phyloP scores from a whole-genome alignment of 345 rosid species.

The Salix koriyanagi region DNA sequence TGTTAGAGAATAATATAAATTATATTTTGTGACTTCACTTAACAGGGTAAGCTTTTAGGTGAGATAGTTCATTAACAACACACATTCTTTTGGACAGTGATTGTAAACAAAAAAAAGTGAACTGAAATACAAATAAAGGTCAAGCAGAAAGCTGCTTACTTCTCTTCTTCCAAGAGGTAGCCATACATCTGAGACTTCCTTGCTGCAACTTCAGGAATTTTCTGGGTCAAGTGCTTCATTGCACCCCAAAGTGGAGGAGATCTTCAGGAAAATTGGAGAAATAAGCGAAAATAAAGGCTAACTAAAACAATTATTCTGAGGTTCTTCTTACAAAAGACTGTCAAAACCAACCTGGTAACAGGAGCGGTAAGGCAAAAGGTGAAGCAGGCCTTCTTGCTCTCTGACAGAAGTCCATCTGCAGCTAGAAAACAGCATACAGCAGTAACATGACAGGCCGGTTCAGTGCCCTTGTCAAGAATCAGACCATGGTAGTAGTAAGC shows the following conservation, averaged over 20 bases:
- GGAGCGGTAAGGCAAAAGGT: constrained; percentile 78
- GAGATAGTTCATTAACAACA: too few species aligned
- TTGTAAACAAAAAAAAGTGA: neutral
- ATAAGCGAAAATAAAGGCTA: neutral
- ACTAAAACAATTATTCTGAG: neutral
- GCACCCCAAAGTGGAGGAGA: constrained; percentile 84
- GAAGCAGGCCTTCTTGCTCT: constrained; percentile 85
- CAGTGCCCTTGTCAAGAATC: constrained; percentile 76
- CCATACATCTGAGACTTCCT: constrained; percentile 82
- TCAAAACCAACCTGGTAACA: constrained; percentile 57
- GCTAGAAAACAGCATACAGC: constrained; percentile 89
- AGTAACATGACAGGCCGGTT: constrained; percentile 56
- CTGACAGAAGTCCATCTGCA: constrained; percentile 66
- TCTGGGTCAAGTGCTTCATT: constrained; percentile 77
- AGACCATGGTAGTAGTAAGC: constrained; percentile 93
- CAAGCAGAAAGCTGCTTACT: constrained; percentile 42
- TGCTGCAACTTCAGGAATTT: constrained; percentile 84
- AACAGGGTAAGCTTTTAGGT: too few species aligned
- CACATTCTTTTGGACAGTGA: neutral
- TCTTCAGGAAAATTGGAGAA: constrained; percentile 27
- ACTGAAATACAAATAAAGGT: neutral
- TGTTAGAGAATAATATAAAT: too few species aligned
- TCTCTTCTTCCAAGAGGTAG: constrained; percentile 80
- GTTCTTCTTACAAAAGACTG: neutral
- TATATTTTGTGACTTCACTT: too few species aligned